Base-by-base conservation (phyloP, 176 grass and related monocot genomes). In the Otatea glauca region DNA sequence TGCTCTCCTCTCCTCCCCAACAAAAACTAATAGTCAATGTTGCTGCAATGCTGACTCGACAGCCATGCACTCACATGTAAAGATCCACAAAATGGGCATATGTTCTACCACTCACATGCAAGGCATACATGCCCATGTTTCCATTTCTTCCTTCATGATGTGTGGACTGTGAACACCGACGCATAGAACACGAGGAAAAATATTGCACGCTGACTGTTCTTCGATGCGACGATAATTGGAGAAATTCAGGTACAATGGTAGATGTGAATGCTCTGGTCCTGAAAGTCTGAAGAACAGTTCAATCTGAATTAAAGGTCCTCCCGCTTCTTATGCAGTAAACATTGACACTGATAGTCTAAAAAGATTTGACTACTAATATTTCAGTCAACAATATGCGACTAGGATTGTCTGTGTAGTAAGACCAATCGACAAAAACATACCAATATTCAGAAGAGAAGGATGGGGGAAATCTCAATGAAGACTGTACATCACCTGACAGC, bases 51-150 rank as follows among this genome's bases (percentile, higher is more conserved):
- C 35, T 37, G 35, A 0, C 35, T 42, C 41, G 7, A 42, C 41
- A 42, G 37, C 70, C 87, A 74, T 81, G 76, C 76, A 79, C 44
- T 72, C 89, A 91, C 85, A 87, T 91, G 89, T 74, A 44, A 68
- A 79, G 75, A 84, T 80, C 80, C 64, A 75, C 72, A 49, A 76
- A 76, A 88, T 76, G 71, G 79, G 64, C 71, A 14, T 69, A 70
- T 70, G 78, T 79, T 48, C 75, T 50, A 38, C 44, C 61, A 24
- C n/a, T 83, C 89, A 84, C 89, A 91, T 84, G 85, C 69, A 16
- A 74, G 80, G 79, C 75, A 68, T 87, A 80, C 69, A 80, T 56
- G 80, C 80, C 89, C 75, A 84, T 90, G 75, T 79, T 79, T 61
- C 21, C 10, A 45, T 29, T 51, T 75, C 87, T 79, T 64, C 55